Percentiles rank a stretch among this genome's conserved stretches.
phyloP scores from a whole-genome alignment of 2,329 filamentous ascomycete species.

The Tolypocladium inflatum region DNA sequence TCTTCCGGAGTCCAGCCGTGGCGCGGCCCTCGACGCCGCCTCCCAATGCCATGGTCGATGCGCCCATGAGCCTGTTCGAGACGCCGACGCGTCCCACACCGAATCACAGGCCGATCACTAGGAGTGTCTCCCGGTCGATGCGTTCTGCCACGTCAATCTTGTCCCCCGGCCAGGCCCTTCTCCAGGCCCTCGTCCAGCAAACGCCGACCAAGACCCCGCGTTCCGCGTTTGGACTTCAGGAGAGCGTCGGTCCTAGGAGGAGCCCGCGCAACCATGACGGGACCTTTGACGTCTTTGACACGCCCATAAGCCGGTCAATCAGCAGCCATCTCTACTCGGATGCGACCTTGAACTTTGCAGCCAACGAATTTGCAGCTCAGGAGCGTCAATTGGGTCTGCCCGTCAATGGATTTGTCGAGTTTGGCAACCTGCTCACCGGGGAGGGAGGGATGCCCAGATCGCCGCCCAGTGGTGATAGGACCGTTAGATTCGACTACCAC shows the following conservation, averaged over 20 bases:
- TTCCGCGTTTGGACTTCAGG: slow-evolving; percentile 11
- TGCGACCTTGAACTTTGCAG: slow-evolving; percentile 34
- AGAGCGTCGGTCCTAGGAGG: slow-evolving; percentile 27
- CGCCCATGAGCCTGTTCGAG: slow-evolving; percentile 41
- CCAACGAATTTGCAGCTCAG: background rate
- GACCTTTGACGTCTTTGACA: slow-evolving; percentile 33
- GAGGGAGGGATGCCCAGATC: slow-evolving; percentile 39
- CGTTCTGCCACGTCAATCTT: slow-evolving; percentile 33
- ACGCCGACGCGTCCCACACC: slow-evolving; percentile 55
- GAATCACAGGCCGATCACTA: slow-evolving; percentile 50
- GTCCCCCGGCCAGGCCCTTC: slow-evolving; percentile 32
- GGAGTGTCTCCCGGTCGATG: slow-evolving; percentile 49
- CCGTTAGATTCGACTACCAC: slow-evolving; percentile 19
- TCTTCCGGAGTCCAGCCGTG: slow-evolving; percentile 53
- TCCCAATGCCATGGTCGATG: slow-evolving; percentile 29
- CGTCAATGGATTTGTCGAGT: slow-evolving; percentile 30
- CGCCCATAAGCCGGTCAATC: slow-evolving; percentile 54
- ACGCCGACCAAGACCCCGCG: slow-evolving; percentile 40
- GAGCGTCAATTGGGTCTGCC: slow-evolving; percentile 6
- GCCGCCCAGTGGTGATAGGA: slow-evolving; percentile 24
- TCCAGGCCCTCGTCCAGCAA: slow-evolving; percentile 21
- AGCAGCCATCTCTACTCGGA: slow-evolving; percentile 52
- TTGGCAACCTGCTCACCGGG: slow-evolving; percentile 36
- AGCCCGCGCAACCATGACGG: slow-evolving; percentile 31
- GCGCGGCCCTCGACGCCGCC: slow-evolving; percentile 41